Evolutionary conservation across 129 eudicot species (phyloP).

Genomic region (Escallonia herrerae): DNA sequence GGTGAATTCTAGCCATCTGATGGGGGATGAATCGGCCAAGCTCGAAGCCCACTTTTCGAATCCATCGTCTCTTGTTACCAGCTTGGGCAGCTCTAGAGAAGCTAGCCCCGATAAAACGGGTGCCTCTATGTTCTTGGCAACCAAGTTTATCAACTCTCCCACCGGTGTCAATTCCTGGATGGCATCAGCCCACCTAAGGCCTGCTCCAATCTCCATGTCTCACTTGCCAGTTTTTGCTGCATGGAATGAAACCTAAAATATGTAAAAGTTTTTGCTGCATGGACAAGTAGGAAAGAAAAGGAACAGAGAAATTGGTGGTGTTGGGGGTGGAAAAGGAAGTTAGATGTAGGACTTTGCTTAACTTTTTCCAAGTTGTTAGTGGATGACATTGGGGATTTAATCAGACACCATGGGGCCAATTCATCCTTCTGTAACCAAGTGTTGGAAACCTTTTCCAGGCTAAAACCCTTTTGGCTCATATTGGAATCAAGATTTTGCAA

Average conservation of each 20-base stretch:
- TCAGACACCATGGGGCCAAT: constrained; percentile 21
- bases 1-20: constrained; percentile 8
- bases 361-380: constrained; percentile 10
- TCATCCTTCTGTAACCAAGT: constrained; percentile 18
- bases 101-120: constrained; percentile 58
- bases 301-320: not conserved
- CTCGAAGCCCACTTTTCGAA: constrained; percentile 32
- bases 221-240: constrained; percentile 59
- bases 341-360: constrained; percentile 12
- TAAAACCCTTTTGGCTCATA: constrained; percentile 20
- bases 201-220: constrained; percentile 31
- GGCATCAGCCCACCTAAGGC: constrained; percentile 29
- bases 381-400: constrained; percentile 17
- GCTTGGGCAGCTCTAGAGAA: constrained; percentile 62
- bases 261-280: constrained; percentile 24
- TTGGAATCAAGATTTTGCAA: constrained; percentile 31
- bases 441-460: constrained; percentile 20
- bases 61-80: constrained; percentile 55
- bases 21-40: constrained; percentile 17
- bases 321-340: constrained; percentile 3
- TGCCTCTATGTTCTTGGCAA: constrained; percentile 1
- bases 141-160: constrained; percentile 11
- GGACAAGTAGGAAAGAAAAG: constrained; percentile 9
- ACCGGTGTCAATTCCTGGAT: constrained; percentile 26
- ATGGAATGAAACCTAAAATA: constrained; percentile 42